Conservation (phyloP, 2,329 filamentous ascomycete genomes). For the Volutella citrinella region DNA sequence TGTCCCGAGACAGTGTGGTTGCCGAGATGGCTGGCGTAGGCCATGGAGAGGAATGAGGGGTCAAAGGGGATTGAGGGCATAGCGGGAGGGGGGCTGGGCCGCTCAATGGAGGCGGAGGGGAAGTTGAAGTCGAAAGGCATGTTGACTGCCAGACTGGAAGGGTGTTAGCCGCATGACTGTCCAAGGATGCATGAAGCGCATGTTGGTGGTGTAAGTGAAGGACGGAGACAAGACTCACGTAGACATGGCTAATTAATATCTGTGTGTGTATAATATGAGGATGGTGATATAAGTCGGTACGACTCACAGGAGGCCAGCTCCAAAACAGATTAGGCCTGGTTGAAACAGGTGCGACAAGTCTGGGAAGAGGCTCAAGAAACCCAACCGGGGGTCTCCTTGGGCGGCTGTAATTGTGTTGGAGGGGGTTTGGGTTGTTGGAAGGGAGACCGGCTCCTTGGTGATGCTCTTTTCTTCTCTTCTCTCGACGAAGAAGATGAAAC, state of each 20-base stretch:
- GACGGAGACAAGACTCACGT: too few species aligned
- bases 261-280: constrained; percentile 15
- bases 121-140: constrained; percentile 62
- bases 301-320: constrained; percentile 23
- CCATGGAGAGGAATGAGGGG: constrained; percentile 53
- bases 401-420: too few species aligned
- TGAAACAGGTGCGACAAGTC: too few species aligned
- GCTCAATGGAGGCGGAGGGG: constrained; percentile 35
- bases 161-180: constrained; percentile 18
- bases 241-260: constrained; percentile 28
- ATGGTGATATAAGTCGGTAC: constrained; percentile 14
- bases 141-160: constrained; percentile 56
- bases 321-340: too few species aligned
- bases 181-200: too few species aligned
- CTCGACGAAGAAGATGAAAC: too few species aligned
- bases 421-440: too few species aligned
- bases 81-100: constrained; percentile 26
- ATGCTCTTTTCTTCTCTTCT: too few species aligned
- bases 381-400: too few species aligned
- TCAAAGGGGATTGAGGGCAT: constrained; percentile 49
- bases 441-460: too few species aligned
- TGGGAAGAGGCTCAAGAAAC: too few species aligned
- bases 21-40: constrained; percentile 35
- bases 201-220: too few species aligned
- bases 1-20: constrained; percentile 41